Evolutionary conservation across 1,284 basidiomycete species (phyloP).

Genomic region (Ustilago trichophora): DNA sequence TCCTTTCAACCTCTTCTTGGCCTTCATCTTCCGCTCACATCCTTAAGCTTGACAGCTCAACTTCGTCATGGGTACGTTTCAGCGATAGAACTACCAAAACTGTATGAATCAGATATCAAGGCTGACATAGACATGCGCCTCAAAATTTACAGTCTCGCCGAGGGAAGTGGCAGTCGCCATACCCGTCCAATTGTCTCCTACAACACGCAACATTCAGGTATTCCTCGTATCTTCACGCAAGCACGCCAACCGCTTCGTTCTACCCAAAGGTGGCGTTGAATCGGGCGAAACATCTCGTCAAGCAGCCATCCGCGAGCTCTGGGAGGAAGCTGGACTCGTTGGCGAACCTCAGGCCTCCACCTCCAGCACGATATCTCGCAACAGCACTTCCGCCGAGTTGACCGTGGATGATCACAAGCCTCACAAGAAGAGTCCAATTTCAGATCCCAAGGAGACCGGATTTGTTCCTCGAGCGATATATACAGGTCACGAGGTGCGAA

Average conservation of each 20-base stretch:
- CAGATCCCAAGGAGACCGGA: slow-evolving; percentile 2
- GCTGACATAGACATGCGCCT: background rate
- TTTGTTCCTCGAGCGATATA: slow-evolving; percentile 57
- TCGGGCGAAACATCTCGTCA: slow-evolving; percentile 43
- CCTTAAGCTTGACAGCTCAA: no score
- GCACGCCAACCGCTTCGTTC: slow-evolving; percentile 49
- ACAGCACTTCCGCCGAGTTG: background rate
- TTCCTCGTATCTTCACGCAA: slow-evolving; percentile 61
- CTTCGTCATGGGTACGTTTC: slow-evolving; percentile 4
- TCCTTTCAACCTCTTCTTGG: background rate
- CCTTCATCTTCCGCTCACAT: no score
- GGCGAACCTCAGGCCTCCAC: background rate
- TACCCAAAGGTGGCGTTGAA: slow-evolving; percentile 64
- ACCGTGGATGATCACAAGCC: slow-evolving; percentile 52
- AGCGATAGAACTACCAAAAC: no score
- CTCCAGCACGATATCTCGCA: slow-evolving; percentile 7
- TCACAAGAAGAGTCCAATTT: slow-evolving; percentile 46
- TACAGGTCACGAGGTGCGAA: slow-evolving; percentile 41
- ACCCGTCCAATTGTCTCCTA: slow-evolving; percentile 9
- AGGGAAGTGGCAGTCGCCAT: slow-evolving; percentile 53
- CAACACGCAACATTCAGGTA: slow-evolving; percentile 13
- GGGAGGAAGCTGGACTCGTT: slow-evolving; percentile 55
- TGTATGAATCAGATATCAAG: no score
- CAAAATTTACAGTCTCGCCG: slow-evolving; percentile 13
- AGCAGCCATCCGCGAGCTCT: slow-evolving; percentile 58